Conservation (phyloP, 257 asterid genomes). For the Fraxinus cuspidata region DNA sequence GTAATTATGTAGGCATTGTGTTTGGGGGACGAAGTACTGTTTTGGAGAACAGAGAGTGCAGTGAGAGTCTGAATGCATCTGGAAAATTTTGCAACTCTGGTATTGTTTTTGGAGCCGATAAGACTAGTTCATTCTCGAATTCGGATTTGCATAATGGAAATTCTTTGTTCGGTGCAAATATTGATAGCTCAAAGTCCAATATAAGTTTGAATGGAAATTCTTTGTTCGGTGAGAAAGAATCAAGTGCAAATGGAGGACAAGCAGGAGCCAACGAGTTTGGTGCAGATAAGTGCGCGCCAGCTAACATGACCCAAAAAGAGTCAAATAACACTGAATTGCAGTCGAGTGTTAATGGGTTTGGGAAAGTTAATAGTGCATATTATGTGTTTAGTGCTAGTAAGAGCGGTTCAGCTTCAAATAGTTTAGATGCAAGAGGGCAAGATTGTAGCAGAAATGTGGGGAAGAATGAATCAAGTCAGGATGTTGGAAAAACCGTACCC, state of each 20-base stretch:
- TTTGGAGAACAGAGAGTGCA: slow-evolving; percentile 21
- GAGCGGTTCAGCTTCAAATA: slow-evolving; percentile 7
- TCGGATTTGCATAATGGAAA: slow-evolving; percentile 24
- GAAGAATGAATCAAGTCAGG: slow-evolving; percentile 26
- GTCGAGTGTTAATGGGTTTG: slow-evolving; percentile 25
- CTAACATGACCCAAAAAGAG: slow-evolving; percentile 28
- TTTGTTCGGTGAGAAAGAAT: slow-evolving; percentile 20
- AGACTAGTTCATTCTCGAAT: slow-evolving; percentile 26
- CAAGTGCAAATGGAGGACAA: slow-evolving; percentile 21
- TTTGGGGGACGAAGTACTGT: slow-evolving; percentile 27
- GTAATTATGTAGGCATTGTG: slow-evolving; percentile 24
- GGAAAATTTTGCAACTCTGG: slow-evolving; percentile 25
- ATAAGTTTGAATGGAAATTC: slow-evolving; percentile 7
- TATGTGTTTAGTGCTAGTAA: slow-evolving; percentile 39
- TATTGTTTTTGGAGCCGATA: slow-evolving; percentile 21
- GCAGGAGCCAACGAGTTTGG: slow-evolving; percentile 24
- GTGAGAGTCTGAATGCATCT: background rate
- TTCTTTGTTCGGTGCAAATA: slow-evolving; percentile 30
- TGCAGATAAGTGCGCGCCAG: slow-evolving; percentile 18
- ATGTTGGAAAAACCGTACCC: slow-evolving; percentile 33
- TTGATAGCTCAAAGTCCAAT: slow-evolving; percentile 18
- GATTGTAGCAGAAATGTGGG: slow-evolving; percentile 4
- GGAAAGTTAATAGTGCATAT: slow-evolving; percentile 14
- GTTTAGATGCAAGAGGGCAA: slow-evolving; percentile 21
- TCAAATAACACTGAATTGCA: slow-evolving; percentile 15